Conservation (phyloP, 1,284 basidiomycete species). For the Amanita bisporigera region DNA sequence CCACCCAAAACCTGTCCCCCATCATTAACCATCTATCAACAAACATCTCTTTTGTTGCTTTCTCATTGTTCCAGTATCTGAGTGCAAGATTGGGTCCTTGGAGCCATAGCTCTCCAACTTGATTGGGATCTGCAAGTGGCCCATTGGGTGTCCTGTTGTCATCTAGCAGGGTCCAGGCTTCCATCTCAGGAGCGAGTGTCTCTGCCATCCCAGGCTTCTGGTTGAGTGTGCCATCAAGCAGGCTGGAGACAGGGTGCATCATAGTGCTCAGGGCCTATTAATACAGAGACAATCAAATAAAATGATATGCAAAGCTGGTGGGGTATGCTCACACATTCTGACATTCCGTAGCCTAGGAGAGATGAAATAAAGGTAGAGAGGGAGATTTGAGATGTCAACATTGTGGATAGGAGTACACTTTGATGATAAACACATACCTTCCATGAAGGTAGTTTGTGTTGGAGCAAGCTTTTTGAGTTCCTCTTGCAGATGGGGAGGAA, state of each 20-base stretch:
- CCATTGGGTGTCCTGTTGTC: conserved; percentile 51
- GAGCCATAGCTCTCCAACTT: conserved; percentile 71
- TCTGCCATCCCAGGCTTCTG: conserved; percentile 56
- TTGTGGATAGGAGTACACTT: not conserved
- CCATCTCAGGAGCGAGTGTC: conserved; percentile 64
- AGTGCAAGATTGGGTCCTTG: conserved; percentile 57
- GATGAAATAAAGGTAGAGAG: not conserved
- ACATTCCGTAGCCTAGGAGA: conserved; percentile 71
- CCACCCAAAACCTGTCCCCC: conserved; percentile 69
- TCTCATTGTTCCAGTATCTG: conserved; percentile 74
- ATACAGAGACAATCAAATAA: too few relatives aligned
- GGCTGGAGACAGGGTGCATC: conserved; percentile 51
- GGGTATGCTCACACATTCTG: conserved; percentile 54
- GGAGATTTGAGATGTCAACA: not conserved
- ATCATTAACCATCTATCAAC: conserved; percentile 72
- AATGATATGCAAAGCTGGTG: not conserved
- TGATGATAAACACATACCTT: conserved; percentile 49
- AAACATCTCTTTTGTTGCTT: conserved; percentile 69
- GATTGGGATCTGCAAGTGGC: conserved; percentile 53
- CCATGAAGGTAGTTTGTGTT: conserved; percentile 43
- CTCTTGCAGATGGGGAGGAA: conserved; percentile 60
- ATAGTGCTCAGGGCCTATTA: conserved; percentile 62
- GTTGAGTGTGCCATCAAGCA: conserved; percentile 52
- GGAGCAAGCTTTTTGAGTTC: conserved; percentile 49
- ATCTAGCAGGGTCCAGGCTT: conserved; percentile 64